phyloP scores from a whole-genome alignment of 2,329 filamentous ascomycete genomes.

The Diaporthe sp. region DNA sequence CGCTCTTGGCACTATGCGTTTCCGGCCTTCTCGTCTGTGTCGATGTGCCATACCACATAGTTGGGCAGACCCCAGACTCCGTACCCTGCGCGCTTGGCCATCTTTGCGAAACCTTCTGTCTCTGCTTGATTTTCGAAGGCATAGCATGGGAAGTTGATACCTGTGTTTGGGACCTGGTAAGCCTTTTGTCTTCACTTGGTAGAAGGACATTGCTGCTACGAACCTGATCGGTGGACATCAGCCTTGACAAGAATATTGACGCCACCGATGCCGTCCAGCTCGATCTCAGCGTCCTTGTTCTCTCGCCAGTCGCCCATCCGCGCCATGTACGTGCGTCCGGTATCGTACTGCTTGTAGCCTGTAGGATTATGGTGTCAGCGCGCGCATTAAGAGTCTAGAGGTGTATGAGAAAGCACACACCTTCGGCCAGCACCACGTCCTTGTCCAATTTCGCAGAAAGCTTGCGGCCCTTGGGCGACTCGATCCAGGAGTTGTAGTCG shows the following conservation, averaged over 20 bases:
- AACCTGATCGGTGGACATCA: conserved; percentile 95
- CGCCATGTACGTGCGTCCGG: conserved; percentile 90
- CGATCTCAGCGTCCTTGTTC: conserved; percentile 92
- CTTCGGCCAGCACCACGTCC: conserved; percentile 89
- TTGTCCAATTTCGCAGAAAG: conserved; percentile 81
- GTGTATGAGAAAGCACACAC: conserved; percentile 56
- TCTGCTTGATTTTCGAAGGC: conserved; percentile 99
- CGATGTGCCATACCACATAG: conserved; percentile 98
- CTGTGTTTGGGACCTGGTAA: conserved; percentile 57
- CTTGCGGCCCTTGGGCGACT: conserved; percentile 86
- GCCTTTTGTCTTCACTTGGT: background rate
- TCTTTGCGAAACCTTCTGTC: conserved; percentile 98
- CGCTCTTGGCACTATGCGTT: conserved; percentile 67
- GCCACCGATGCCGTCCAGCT: conserved; percentile 95
- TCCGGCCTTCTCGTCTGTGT: conserved; percentile 93
- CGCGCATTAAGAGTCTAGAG: background rate
- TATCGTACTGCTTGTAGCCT: conserved; percentile 95
- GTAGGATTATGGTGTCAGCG: conserved; percentile 42
- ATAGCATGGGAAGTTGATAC: conserved; percentile 97
- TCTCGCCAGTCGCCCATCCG: conserved; percentile 92
- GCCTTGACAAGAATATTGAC: conserved; percentile 98
- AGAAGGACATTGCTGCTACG: conserved; percentile 46
- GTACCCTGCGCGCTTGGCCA: conserved; percentile 97
- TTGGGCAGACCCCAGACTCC: conserved; percentile 93
- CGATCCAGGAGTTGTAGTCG: conserved; percentile 99